Percentiles rank a stretch among this genome's conserved stretches.
Conservation (phyloP, 371 early-diverging fungal species). For the Mucor lusitanicus region DNA sequence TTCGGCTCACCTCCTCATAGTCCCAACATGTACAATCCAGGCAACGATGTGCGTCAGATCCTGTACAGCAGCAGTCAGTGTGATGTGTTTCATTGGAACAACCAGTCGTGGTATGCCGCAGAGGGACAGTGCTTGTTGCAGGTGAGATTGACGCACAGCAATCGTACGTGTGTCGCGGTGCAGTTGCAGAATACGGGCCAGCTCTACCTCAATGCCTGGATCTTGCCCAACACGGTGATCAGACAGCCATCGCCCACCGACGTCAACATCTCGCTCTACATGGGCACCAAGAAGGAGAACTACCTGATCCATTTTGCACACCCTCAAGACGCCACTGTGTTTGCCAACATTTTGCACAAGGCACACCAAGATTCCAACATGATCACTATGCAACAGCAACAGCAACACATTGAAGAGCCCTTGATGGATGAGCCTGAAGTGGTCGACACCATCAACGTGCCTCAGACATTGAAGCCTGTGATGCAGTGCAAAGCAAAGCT, state of each 20-base stretch:
- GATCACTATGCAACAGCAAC: not conserved
- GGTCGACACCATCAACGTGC: slow-evolving; percentile 32
- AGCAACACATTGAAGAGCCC: not conserved
- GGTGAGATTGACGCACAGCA: slow-evolving; percentile 35
- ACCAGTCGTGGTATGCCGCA: slow-evolving; percentile 47
- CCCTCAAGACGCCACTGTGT: slow-evolving; percentile 32
- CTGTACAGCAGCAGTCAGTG: slow-evolving; percentile 39
- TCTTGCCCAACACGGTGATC: slow-evolving; percentile 34
- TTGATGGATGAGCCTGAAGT: slow-evolving; percentile 21
- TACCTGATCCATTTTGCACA: slow-evolving; percentile 46
- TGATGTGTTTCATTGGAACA: slow-evolving; percentile 51
- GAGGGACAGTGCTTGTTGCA: slow-evolving; percentile 39
- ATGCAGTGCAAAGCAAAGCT: slow-evolving; percentile 49
- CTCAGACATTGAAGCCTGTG: slow-evolving; percentile 41
- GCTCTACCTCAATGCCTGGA: slow-evolving; percentile 52
- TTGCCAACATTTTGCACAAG: slow-evolving; percentile 26
- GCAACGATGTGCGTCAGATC: slow-evolving; percentile 31
- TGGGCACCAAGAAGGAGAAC: slow-evolving; percentile 41
- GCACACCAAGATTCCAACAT: slow-evolving; percentile 21
- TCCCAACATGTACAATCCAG: slow-evolving; percentile 14
- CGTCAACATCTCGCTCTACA: slow-evolving; percentile 38
- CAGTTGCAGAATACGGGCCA: slow-evolving; percentile 34
- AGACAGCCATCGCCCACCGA: slow-evolving; percentile 40
- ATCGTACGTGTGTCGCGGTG: slow-evolving; percentile 40
- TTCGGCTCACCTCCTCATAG: slow-evolving; percentile 37